Conservation (phyloP, 176 grass and related monocot genomes). For the Oryza punctata region DNA sequence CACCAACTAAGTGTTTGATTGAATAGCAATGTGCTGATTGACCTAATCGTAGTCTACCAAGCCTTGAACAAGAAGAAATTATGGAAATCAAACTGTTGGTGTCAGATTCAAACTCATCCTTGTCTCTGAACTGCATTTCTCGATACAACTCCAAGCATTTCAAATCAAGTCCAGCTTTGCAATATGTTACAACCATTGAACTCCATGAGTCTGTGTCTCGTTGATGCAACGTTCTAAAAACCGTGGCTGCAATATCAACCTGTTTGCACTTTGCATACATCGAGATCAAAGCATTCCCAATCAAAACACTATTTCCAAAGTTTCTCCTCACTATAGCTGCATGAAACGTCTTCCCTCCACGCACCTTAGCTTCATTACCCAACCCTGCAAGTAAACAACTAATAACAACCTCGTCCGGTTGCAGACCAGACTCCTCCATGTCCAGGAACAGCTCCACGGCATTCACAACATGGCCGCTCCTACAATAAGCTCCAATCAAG, state of each 20-base stretch:
- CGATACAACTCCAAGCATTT: slow-evolving; percentile 71
- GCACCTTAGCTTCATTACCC: slow-evolving; percentile 34
- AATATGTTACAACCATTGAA: slow-evolving; percentile 56
- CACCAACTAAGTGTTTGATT: slow-evolving; percentile 47
- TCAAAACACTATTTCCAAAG: slow-evolving; percentile 38
- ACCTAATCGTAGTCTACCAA: slow-evolving; percentile 50
- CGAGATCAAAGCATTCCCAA: slow-evolving; percentile 63
- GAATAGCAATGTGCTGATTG: slow-evolving; percentile 57
- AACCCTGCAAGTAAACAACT: slow-evolving; percentile 61
- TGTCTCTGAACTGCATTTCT: slow-evolving; percentile 48
- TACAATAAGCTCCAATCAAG: slow-evolving; percentile 58
- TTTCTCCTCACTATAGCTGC: slow-evolving; percentile 56
- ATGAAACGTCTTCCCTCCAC: slow-evolving; percentile 60
- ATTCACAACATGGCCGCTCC: slow-evolving; percentile 43
- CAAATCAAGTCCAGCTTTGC: slow-evolving; percentile 53
- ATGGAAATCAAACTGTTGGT: slow-evolving; percentile 58
- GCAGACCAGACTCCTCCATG: slow-evolving; percentile 50
- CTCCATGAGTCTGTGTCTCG: slow-evolving; percentile 61
- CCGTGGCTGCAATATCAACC: slow-evolving; percentile 40
- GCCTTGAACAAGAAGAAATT: slow-evolving; percentile 57
- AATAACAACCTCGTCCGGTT: slow-evolving; percentile 66
- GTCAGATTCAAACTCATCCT: slow-evolving; percentile 36
- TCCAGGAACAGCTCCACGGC: slow-evolving; percentile 42
- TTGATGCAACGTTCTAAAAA: slow-evolving; percentile 48
- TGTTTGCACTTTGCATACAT: slow-evolving; percentile 68